Evolutionary conservation across 129 eudicot species (phyloP).

Genomic region (Solidago caesia): DNA sequence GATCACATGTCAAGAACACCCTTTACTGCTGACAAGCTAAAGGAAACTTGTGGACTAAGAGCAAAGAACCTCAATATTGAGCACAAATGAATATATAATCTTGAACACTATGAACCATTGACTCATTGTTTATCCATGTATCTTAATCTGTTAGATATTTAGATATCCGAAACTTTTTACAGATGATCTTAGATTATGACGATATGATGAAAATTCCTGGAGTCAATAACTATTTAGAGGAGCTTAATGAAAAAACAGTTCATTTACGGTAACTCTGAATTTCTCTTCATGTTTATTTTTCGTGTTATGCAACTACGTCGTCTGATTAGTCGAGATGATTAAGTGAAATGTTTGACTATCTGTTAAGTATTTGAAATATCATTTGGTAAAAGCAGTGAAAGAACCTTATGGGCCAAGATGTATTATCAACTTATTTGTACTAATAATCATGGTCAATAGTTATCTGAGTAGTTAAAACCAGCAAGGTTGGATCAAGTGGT

Average conservation of each 20-base stretch:
- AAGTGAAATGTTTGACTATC: neutral
- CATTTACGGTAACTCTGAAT: constrained; percentile 51
- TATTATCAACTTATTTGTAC: no score
- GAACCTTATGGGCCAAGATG: no score
- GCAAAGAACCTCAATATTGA: no score
- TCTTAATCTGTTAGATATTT: neutral
- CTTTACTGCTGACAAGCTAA: no score
- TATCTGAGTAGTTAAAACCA: no score
- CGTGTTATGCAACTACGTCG: neutral
- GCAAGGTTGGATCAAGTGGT: no score
- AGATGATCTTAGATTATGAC: constrained; percentile 75
- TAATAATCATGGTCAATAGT: no score
- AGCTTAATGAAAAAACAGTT: constrained; percentile 22
- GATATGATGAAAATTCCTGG: constrained; percentile 59
- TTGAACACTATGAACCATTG: neutral
- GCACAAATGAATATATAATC: no score
- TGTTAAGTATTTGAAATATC: no score
- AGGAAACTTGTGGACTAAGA: no score
- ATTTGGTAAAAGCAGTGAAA: no score
- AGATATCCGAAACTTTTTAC: constrained; percentile 13
- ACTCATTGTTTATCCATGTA: neutral
- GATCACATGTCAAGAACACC: neutral
- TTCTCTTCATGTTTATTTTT: neutral
- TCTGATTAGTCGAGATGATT: neutral
- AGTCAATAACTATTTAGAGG: constrained; percentile 30